Conservation (phyloP, 495 filamentous ascomycete species). For the Cercophora samala region DNA sequence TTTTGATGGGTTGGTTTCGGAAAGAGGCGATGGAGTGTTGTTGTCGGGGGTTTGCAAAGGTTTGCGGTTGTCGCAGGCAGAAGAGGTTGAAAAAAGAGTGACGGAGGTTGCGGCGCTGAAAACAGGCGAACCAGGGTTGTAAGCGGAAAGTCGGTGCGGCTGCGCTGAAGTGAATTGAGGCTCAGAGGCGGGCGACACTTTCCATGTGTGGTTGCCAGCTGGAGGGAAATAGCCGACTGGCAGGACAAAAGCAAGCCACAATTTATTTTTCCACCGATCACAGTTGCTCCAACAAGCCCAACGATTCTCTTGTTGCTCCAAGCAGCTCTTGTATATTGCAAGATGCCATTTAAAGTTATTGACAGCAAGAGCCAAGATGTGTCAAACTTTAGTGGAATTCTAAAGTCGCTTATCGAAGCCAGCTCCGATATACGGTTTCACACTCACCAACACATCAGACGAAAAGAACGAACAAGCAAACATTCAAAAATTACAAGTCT, state of each 20-base stretch:
- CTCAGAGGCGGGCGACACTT: not conserved
- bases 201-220: not conserved
- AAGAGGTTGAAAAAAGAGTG: constrained; percentile 3
- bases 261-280: not conserved
- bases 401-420: not conserved
- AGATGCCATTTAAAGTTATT: not conserved
- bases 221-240: not conserved
- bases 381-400: not conserved
- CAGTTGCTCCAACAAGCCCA: not conserved
- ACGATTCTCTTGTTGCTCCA: not conserved
- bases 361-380: not conserved
- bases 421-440: not conserved
- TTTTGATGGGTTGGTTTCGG: not conserved
- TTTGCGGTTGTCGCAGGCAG: not conserved
- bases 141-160: not conserved
- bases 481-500: constrained; percentile 27
- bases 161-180: not conserved
- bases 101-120: not conserved
- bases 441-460: no score
- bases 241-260: not conserved
- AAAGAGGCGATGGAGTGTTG: constrained; percentile 4
- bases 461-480: no score
- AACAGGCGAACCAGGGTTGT: not conserved
- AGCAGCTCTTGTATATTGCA: not conserved
- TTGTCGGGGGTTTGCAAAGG: not conserved